A percentile compares a stretch with the other conserved stretches of the same genome.
These are phyloP conservation scores for Diutina sp. DNA, from an alignment of 1,139 yeast genomes.

Conservation along the genomic window DNA sequence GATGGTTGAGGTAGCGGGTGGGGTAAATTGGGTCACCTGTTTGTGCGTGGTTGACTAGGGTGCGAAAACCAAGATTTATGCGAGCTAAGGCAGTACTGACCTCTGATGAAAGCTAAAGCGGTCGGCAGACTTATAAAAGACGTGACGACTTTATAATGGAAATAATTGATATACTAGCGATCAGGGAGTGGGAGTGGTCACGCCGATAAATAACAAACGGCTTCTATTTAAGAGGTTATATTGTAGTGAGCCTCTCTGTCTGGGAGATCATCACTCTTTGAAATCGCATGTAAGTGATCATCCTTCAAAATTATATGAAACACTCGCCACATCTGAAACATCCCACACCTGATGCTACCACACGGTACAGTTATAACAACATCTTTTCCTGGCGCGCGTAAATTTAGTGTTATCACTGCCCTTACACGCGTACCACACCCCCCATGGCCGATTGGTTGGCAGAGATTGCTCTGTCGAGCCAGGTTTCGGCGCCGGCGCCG, in stretches of 20 bases:
- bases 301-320: background rate
- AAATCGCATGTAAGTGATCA: background rate
- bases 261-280: background rate
- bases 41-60: background rate
- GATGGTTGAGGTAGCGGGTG: background rate
- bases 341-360: background rate
- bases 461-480: background rate
- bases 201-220: no score
- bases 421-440: background rate
- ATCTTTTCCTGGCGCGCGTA: background rate
- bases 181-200: no score
- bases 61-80: background rate
- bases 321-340: background rate
- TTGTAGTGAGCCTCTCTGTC: background rate
- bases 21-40: background rate
- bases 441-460: constrained; percentile 1
- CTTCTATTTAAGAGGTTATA: no score
- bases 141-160: no score
- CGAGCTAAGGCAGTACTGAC: no score
- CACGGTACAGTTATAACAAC: background rate
- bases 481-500: background rate
- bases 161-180: no score
- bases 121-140: no score
- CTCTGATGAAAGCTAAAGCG: no score
- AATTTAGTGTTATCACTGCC: background rate